Evolutionary conservation across 257 asterid species (phyloP).

Genomic region (Lantana camara): DNA sequence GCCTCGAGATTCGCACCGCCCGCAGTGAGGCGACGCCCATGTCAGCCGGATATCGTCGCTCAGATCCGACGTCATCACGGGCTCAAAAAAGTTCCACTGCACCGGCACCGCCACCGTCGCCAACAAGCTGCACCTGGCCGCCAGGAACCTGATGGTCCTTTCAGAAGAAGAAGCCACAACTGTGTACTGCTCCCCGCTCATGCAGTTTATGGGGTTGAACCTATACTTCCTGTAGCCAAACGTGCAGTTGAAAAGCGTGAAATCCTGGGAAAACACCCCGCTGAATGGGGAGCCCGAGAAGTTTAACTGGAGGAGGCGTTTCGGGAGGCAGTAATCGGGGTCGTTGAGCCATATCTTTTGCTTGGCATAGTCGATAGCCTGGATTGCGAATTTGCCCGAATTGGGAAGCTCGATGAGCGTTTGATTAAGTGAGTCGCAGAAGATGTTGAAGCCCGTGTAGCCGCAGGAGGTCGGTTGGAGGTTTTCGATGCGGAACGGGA

Average conservation of each 20-base stretch:
- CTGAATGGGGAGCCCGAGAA: conserved; percentile 55
- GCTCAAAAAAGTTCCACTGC: conserved; percentile 39
- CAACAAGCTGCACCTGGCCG: conserved; percentile 35
- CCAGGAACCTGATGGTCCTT: conserved; percentile 29
- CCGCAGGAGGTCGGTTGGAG: conserved; percentile 50
- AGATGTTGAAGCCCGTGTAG: conserved; percentile 54
- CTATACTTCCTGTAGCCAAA: conserved; percentile 12
- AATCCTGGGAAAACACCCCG: conserved; percentile 35
- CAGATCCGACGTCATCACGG: conserved; percentile 49
- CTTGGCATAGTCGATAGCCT: conserved; percentile 38
- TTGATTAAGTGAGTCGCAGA: conserved; percentile 38
- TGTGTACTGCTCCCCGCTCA: conserved; percentile 43
- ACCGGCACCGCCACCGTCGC: conserved; percentile 54
- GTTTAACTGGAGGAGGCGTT: conserved; percentile 48
- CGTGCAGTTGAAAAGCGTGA: conserved; percentile 53
- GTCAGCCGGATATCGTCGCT: conserved; percentile 38
- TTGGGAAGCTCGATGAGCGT: conserved; percentile 43
- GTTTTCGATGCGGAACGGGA: conserved; percentile 52
- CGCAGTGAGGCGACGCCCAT: conserved; percentile 52
- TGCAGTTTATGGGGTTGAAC: conserved; percentile 47
- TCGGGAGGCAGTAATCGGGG: conserved; percentile 53
- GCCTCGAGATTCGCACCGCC: conserved; percentile 47
- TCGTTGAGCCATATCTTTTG: conserved; percentile 62
- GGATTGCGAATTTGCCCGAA: conserved; percentile 43
- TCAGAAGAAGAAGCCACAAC: conserved; percentile 49